Percentiles rank a stretch among this genome's conserved stretches.
phyloP scores from a whole-genome alignment of 2,329 filamentous ascomycete genomes.

The Endocalyx cinctus region DNA sequence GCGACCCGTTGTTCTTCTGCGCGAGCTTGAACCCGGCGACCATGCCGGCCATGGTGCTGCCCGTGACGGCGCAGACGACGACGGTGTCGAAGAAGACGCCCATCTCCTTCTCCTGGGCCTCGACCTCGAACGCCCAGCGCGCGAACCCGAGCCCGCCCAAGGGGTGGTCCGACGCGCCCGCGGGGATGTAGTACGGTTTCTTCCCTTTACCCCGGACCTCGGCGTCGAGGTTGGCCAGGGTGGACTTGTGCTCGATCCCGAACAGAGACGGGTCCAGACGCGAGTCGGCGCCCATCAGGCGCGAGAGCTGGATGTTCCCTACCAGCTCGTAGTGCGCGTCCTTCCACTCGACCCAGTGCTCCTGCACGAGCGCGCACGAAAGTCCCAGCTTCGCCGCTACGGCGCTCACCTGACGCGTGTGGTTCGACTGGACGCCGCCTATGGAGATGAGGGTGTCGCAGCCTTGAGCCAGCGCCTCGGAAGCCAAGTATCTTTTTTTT shows the following conservation, averaged over 20 bases:
- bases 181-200: constrained; percentile 68
- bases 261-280: constrained; percentile 56
- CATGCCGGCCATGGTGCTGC: constrained; percentile 67
- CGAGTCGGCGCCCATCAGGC: constrained; percentile 63
- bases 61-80: constrained; percentile 67
- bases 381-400: constrained; percentile 56
- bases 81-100: constrained; percentile 64
- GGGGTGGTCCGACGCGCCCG: constrained; percentile 66
- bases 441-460: constrained; percentile 62
- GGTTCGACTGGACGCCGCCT: constrained; percentile 66
- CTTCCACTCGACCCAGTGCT: constrained; percentile 63
- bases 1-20: constrained; percentile 40
- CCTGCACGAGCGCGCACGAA: constrained; percentile 55
- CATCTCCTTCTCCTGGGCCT: constrained; percentile 54
- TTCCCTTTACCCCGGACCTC: constrained; percentile 49
- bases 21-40: constrained; percentile 66
- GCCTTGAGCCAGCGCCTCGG: constrained; percentile 54
- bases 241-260: constrained; percentile 65
- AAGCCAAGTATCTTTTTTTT: constrained; percentile 52
- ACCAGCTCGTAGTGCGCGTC: constrained; percentile 58
- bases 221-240: constrained; percentile 48
- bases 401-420: constrained; percentile 63
- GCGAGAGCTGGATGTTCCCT: constrained; percentile 67
- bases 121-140: constrained; percentile 66
- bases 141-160: constrained; percentile 67